These are phyloP conservation scores for Heliamphora pulchella DNA, from an alignment of 179 eudicot species.

Conservation along the genomic window DNA sequence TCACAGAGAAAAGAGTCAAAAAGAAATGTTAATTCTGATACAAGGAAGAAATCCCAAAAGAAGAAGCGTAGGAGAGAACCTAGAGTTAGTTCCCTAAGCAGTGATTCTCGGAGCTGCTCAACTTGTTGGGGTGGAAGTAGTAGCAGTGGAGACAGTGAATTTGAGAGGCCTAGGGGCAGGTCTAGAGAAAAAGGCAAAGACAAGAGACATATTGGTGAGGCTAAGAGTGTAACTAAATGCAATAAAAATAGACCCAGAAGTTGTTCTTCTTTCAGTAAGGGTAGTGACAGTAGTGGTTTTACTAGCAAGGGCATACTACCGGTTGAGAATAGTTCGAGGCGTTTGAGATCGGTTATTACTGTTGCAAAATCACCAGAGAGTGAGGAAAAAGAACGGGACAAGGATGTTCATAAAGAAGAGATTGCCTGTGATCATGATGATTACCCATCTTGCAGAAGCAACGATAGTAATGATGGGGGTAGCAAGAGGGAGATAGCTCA, in stretches of 20 bases:
- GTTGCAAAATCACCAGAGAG: slow-evolving; percentile 27
- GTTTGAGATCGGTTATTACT: slow-evolving; percentile 68
- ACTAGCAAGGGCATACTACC: slow-evolving; percentile 23
- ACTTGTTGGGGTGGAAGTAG: slow-evolving; percentile 21
- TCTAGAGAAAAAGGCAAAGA: slow-evolving; percentile 27
- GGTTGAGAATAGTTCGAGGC: slow-evolving; percentile 34
- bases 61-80: slow-evolving; percentile 49
- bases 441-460: slow-evolving; percentile 58
- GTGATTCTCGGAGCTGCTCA: slow-evolving; percentile 34
- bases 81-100: slow-evolving; percentile 42
- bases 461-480: slow-evolving; percentile 52
- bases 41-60: slow-evolving; percentile 33
- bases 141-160: slow-evolving; percentile 28
- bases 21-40: slow-evolving; percentile 29
- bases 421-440: slow-evolving; percentile 56
- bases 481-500: slow-evolving; percentile 31
- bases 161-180: slow-evolving; percentile 22
- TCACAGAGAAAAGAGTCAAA: slow-evolving; percentile 37
- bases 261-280: slow-evolving; percentile 33
- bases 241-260: slow-evolving; percentile 36
- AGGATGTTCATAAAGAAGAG: slow-evolving; percentile 57
- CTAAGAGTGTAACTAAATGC: slow-evolving; percentile 22
- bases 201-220: slow-evolving; percentile 20
- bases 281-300: slow-evolving; percentile 24
- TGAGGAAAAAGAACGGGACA: slow-evolving; percentile 29